Evolutionary conservation across 208 protist genomes (phyloP).

Genomic region (Leishmania turanica): DNA sequence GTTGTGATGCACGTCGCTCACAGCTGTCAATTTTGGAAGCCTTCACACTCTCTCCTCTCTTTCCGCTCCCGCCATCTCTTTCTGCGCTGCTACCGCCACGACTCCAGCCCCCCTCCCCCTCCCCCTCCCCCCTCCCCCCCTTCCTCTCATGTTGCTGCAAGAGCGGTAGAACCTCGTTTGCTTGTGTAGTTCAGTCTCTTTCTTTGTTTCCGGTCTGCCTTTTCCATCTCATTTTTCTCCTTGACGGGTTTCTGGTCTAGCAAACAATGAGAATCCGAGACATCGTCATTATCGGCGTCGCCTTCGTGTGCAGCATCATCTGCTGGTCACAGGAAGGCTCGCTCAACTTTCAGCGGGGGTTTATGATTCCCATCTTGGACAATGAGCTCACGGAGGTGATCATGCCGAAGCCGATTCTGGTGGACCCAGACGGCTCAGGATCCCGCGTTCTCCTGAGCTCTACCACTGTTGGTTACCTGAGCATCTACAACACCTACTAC

Average conservation of each 20-base stretch:
- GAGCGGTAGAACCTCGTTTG: not conserved
- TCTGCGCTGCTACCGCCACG: not conserved
- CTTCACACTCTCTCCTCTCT: not conserved
- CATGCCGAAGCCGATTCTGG: constrained; percentile 68
- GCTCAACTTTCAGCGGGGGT: constrained; percentile 63
- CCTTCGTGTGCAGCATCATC: constrained; percentile 76
- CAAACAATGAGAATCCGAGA: constrained; percentile 80
- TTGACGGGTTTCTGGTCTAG: not conserved
- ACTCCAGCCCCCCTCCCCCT: not conserved
- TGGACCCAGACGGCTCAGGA: constrained; percentile 57
- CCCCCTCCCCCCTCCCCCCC: too few relatives aligned
- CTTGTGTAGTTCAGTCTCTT: not conserved
- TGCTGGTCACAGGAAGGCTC: constrained; percentile 83
- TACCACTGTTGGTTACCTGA: constrained; percentile 36
- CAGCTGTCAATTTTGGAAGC: not conserved
- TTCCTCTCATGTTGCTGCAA: constrained; percentile 3
- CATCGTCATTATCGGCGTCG: constrained; percentile 66
- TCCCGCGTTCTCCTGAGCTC: constrained; percentile 53
- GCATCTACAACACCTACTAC: constrained; percentile 51
- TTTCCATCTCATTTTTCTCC: not conserved
- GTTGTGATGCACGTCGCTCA: not conserved
- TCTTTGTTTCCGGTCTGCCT: not conserved
- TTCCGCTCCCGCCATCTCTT: not conserved
- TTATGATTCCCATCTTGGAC: constrained; percentile 56
- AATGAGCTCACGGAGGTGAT: constrained; percentile 37